These are phyloP conservation scores for Pythium chondricola DNA, from an alignment of 352 stramenopile genomes.

Conservation along the genomic window DNA sequence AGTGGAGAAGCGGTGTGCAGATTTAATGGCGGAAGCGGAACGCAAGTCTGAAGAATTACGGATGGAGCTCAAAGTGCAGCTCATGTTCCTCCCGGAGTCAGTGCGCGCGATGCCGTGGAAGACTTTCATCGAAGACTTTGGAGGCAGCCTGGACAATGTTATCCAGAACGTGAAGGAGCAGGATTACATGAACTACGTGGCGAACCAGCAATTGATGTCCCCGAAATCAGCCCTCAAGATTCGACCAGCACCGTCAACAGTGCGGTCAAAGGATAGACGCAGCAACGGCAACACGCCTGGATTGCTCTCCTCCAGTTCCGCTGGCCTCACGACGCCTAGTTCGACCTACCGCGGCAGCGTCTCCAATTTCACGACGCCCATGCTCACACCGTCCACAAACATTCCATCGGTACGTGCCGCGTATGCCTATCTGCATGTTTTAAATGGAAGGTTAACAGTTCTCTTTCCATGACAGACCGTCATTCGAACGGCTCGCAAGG, in stretches of 20 bases:
- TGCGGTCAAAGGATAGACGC: slow-evolving; percentile 23
- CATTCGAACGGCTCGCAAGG: slow-evolving; percentile 61
- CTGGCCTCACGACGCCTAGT: slow-evolving; percentile 10
- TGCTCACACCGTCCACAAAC: slow-evolving; percentile 18
- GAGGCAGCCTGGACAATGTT: slow-evolving; percentile 60
- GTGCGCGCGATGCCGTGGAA: slow-evolving; percentile 76
- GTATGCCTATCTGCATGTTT: neutral
- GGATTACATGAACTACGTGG: slow-evolving; percentile 23
- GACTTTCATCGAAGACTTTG: slow-evolving; percentile 76
- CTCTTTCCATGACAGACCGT: slow-evolving; percentile 26
- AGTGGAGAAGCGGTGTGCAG: slow-evolving; percentile 67
- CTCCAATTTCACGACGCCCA: slow-evolving; percentile 17
- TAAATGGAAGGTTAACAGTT: neutral
- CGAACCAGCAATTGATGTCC: slow-evolving; percentile 20
- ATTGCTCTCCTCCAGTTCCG: neutral
- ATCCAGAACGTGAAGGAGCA: slow-evolving; percentile 55
- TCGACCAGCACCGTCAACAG: slow-evolving; percentile 20
- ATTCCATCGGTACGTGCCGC: slow-evolving; percentile 26
- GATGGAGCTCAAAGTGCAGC: slow-evolving; percentile 75
- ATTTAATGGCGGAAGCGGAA: slow-evolving; percentile 44
- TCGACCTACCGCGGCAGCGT: slow-evolving; percentile 14
- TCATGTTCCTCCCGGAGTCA: slow-evolving; percentile 63
- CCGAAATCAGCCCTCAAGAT: slow-evolving; percentile 25
- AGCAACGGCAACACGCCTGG: slow-evolving; percentile 19
- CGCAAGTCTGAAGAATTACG: slow-evolving; percentile 53